Evolutionary conservation across 2,329 filamentous ascomycete genomes (phyloP), one percentile per base, ranked within the genome.

Genomic region (Aspergillus amoenus): DNA sequence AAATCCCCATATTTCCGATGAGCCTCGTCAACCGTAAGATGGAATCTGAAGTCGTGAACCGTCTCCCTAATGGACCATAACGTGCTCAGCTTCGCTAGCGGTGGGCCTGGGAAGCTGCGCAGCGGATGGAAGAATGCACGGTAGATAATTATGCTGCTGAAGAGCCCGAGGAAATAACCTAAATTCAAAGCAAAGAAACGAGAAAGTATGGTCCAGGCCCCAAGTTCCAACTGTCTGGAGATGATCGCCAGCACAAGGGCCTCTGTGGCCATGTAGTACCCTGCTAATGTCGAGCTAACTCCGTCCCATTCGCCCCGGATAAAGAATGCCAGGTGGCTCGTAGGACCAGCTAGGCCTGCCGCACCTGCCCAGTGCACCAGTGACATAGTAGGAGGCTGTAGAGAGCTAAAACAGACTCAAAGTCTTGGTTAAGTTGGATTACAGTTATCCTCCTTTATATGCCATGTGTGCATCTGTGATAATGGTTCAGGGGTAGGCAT

Each of bases 71-170:
- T n/a, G 12, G 51, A 46, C 51, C 42, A 54, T 22, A 47, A 5
- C 24, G 42, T 13, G 30, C 39, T 53, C 7, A 46, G 34, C 21
- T 30, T 46, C 18, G 43, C 42, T n/a, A 27, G 5, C 3, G 15
- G 43, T 6, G 57, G 61, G 13, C 54, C 57, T 5, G 51, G 59
- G 37, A 61, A 61, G 2, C 45, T 59, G 22, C 57, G 59, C 22
- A 61, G 46, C 37, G 56, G 51, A 34, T 61, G 59, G 17, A 61
- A 52, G 21, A 57, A 61, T 0, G 56, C 15, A 55, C 56, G 58
- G 44, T 58, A 58, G 9, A 54, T 12, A 34, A 8, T n/a, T 8
- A 52, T 57, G 17, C 48, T 57, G 4, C 48, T 37, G 18, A 56
- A 52, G 3, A 48, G 47, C 5, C 47, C 41, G 12, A 32, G 11